A percentile compares a stretch with the other conserved stretches of the same genome.
These are phyloP conservation scores for Hansenula sp. DNA, from an alignment of 1,139 yeast species.

Conservation along the genomic window DNA sequence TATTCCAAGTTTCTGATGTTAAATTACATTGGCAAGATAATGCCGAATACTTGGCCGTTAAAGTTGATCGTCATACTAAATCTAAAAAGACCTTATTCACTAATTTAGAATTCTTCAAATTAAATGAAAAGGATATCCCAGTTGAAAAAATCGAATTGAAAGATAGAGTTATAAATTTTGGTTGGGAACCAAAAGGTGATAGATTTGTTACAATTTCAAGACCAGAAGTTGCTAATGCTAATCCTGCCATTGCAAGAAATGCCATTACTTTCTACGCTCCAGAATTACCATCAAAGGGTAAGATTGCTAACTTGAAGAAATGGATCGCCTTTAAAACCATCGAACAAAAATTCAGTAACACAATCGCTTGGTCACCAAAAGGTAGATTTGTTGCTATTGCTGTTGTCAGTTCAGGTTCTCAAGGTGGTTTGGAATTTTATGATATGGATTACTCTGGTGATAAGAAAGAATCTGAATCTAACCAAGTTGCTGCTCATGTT, in stretches of 20 bases:
- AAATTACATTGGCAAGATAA: constrained; percentile 93
- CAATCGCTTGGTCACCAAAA: constrained; percentile 85
- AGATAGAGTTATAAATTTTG: constrained; percentile 83
- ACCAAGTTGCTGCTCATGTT: constrained; percentile 21
- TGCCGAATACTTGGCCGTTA: constrained; percentile 82
- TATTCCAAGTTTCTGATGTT: constrained; percentile 93
- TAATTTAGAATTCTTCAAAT: constrained; percentile 87
- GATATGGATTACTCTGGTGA: constrained; percentile 84
- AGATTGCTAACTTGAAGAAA: constrained; percentile 37
- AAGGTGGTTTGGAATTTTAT: constrained; percentile 77
- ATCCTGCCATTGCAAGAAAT: constrained; percentile 71
- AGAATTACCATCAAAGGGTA: constrained; percentile 44
- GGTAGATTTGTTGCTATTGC: constrained; percentile 88
- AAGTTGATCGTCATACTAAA: constrained; percentile 96
- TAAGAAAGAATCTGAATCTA: constrained; percentile 26
- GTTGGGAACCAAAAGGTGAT: constrained; percentile 95
- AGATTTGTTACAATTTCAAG: constrained; percentile 79
- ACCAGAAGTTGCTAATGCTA: constrained; percentile 51
- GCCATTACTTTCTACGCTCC: constrained; percentile 79
- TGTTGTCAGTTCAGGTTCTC: constrained; percentile 51
- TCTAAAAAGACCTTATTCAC: constrained; percentile 90
- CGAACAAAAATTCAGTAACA: constrained; percentile 65
- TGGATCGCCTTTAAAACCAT: constrained; percentile 58
- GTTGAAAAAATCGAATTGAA: constrained; percentile 92
- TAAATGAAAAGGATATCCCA: constrained; percentile 86